Conservation (phyloP, 129 eudicot genomes). For the Helianthus annuus region DNA sequence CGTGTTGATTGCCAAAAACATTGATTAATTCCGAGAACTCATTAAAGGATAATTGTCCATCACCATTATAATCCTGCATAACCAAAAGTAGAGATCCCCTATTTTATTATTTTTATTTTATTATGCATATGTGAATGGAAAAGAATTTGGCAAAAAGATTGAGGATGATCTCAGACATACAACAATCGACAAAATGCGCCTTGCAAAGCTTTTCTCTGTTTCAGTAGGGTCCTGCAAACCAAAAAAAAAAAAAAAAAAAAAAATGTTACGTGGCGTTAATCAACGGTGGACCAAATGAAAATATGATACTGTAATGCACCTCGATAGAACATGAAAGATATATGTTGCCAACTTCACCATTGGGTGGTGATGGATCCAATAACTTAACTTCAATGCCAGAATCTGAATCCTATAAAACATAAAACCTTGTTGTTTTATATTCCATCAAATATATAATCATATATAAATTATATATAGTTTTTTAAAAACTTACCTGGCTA, state of each 20-base stretch:
- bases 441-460: neutral
- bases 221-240: conserved; percentile 78
- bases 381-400: conserved; percentile 54
- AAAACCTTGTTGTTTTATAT: conserved; percentile 12
- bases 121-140: neutral
- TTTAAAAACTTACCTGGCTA: conserved; percentile 52
- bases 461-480: too few species aligned
- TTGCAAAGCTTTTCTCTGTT: conserved; percentile 82
- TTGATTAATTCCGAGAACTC: conserved; percentile 81
- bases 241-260: neutral
- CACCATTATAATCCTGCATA: conserved; percentile 77
- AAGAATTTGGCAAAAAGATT: neutral
- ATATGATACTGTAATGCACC: conserved; percentile 43
- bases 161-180: conserved; percentile 43
- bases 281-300: neutral
- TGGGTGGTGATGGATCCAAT: conserved; percentile 69
- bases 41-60: conserved; percentile 66
- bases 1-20: conserved; percentile 92
- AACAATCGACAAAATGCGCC: conserved; percentile 77
- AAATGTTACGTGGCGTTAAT: neutral
- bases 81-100: conserved; percentile 2
- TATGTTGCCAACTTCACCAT: conserved; percentile 61
- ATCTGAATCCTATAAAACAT: conserved; percentile 57
- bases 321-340: conserved; percentile 74
- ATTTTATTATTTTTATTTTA: neutral